Evolutionary conservation across 2,329 filamentous ascomycete species (phyloP).

Genomic region (Penicillium sclerotigenum): DNA sequence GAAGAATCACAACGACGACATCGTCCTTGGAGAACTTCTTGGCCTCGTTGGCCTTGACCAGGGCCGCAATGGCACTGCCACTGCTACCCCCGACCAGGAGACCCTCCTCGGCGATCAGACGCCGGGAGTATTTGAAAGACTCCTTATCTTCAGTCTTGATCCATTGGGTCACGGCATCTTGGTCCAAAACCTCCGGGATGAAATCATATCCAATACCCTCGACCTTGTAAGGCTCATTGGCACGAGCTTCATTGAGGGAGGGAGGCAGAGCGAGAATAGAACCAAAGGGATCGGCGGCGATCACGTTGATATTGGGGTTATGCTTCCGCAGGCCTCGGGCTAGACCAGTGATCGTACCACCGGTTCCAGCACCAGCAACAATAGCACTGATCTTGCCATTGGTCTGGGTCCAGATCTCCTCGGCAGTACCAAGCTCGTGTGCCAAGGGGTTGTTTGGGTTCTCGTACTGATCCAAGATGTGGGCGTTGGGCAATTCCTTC

Average conservation of each 20-base stretch:
- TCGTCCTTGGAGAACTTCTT: constrained; percentile 76
- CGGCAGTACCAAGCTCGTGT: constrained; percentile 89
- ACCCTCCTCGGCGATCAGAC: constrained; percentile 90
- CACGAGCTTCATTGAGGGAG: constrained; percentile 71
- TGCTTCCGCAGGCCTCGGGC: constrained; percentile 84
- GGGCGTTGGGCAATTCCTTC: constrained; percentile 93
- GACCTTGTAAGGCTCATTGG: constrained; percentile 89
- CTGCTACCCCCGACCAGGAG: constrained; percentile 90
- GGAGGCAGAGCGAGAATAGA: constrained; percentile 85
- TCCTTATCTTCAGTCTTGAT: constrained; percentile 96
- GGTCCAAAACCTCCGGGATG: constrained; percentile 87
- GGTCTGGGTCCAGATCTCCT: constrained; percentile 95
- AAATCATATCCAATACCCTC: constrained; percentile 99
- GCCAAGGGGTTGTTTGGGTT: constrained; percentile 90
- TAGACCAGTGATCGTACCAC: constrained; percentile 90
- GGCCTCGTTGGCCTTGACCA: constrained; percentile 73
- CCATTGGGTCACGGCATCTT: constrained; percentile 80
- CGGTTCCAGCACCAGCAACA: constrained; percentile 75
- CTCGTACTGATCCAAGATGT: constrained; percentile 94
- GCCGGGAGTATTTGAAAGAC: constrained; percentile 84
- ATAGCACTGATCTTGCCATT: constrained; percentile 76
- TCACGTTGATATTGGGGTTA: constrained; percentile 77
- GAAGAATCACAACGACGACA: constrained; percentile 83
- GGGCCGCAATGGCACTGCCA: constrained; percentile 83
- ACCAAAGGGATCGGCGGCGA: constrained; percentile 88